These are phyloP conservation scores for Trichoderma brevicompactum DNA, from an alignment of 2,329 filamentous ascomycete species.

Conservation along the genomic window DNA sequence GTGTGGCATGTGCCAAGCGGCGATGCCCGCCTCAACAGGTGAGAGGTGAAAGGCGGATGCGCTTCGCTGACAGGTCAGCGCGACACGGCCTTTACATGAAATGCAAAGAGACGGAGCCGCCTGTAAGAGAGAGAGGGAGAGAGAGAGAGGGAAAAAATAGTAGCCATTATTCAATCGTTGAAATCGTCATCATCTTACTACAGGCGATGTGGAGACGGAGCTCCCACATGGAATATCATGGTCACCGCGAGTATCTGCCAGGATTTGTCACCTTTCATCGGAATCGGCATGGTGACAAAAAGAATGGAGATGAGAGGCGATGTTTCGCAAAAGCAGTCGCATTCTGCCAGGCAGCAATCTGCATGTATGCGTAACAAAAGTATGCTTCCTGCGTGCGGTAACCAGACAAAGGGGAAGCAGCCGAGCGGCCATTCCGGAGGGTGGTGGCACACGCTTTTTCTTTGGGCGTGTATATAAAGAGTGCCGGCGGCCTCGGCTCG, in stretches of 20 bases:
- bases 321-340: conserved; percentile 9
- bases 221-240: conserved; percentile 14
- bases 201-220: conserved; percentile 11
- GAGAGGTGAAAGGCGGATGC: conserved; percentile 16
- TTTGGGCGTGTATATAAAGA: conserved; percentile 27
- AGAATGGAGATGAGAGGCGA: not conserved
- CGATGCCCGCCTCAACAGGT: conserved; percentile 15
- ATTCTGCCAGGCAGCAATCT: conserved; percentile 8
- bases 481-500: conserved; percentile 22
- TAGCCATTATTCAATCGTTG: conserved; percentile 9
- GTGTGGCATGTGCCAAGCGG: conserved; percentile 27
- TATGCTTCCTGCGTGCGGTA: not conserved
- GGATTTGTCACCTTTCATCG: conserved; percentile 17
- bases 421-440: conserved; percentile 22
- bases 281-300: conserved; percentile 5
- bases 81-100: conserved; percentile 17
- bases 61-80: conserved; percentile 24
- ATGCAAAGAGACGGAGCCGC: conserved; percentile 21
- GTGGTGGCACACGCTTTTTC: conserved; percentile 7
- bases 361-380: not conserved
- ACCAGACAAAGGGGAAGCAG: conserved; percentile 15
- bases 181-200: conserved; percentile 22
- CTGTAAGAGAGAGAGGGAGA: not conserved
- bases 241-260: not conserved
- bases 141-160: not conserved